Conservation (phyloP, 2,329 filamentous ascomycete species). For the Alternaria sp. region DNA sequence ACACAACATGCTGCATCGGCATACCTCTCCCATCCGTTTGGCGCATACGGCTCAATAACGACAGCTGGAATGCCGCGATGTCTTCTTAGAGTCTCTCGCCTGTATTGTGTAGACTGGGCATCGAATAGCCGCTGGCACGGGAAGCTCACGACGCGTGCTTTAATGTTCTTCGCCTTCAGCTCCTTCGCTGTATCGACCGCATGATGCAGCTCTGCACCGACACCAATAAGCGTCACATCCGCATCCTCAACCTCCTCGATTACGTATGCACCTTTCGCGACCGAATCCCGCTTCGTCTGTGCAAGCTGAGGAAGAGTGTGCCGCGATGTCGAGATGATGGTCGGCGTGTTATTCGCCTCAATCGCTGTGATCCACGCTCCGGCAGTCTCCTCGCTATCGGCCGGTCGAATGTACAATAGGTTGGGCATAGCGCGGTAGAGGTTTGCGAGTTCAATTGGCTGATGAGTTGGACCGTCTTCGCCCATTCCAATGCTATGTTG, state of each 20-base stretch:
- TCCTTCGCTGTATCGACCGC: constrained; percentile 55
- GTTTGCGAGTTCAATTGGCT: constrained; percentile 65
- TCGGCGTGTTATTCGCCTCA: constrained; percentile 51
- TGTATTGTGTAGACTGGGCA: constrained; percentile 57
- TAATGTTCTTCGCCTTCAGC: constrained; percentile 53
- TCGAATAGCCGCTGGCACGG: constrained; percentile 63
- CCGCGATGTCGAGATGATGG: constrained; percentile 59
- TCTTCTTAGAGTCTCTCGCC: constrained; percentile 56
- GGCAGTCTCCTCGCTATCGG: constrained; percentile 65
- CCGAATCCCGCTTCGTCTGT: constrained; percentile 51
- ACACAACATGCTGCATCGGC: constrained; percentile 66
- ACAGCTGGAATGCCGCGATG: constrained; percentile 58
- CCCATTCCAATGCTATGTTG: constrained; percentile 57
- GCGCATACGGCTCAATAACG: constrained; percentile 68
- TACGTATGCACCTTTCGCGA: constrained; percentile 58
- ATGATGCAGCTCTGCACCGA: constrained; percentile 60
- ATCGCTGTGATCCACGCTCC: constrained; percentile 64
- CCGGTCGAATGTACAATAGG: constrained; percentile 67
- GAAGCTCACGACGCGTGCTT: constrained; percentile 60
- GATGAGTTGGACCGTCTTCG: constrained; percentile 70
- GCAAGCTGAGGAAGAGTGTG: constrained; percentile 55
- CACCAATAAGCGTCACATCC: constrained; percentile 55
- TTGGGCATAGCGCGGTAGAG: constrained; percentile 72
- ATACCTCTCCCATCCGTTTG: constrained; percentile 68
- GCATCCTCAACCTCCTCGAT: constrained; percentile 53